phyloP scores from a whole-genome alignment of 2,329 filamentous ascomycete species.

The Epichloe gansuensis region DNA sequence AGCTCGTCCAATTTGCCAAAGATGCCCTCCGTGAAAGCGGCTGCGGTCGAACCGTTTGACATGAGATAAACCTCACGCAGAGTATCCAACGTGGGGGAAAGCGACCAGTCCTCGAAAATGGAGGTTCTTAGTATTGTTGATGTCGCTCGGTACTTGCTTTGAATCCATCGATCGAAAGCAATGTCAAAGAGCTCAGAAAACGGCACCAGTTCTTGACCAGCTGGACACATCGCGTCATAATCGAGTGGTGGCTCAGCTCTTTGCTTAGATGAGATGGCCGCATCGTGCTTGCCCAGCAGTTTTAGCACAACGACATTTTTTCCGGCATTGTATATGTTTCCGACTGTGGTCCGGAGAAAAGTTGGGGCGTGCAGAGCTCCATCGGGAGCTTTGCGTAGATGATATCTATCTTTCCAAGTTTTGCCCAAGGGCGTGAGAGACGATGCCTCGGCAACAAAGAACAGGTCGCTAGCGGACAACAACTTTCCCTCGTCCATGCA shows the following conservation, averaged over 20 bases:
- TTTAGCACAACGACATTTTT: slow-evolving; percentile 82
- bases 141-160: slow-evolving; percentile 58
- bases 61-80: slow-evolving; percentile 66
- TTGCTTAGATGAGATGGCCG: slow-evolving; percentile 16
- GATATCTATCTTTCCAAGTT: slow-evolving; percentile 67
- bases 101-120: slow-evolving; percentile 55
- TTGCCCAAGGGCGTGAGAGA: slow-evolving; percentile 45
- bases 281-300: slow-evolving; percentile 45
- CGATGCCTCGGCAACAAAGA: slow-evolving; percentile 57
- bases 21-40: slow-evolving; percentile 52
- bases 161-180: slow-evolving; percentile 64
- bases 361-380: slow-evolving; percentile 54
- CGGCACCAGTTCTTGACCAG: slow-evolving; percentile 39
- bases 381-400: slow-evolving; percentile 46
- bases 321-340: slow-evolving; percentile 71
- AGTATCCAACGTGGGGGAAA: slow-evolving; percentile 51
- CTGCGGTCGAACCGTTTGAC: slow-evolving; percentile 55
- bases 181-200: slow-evolving; percentile 63
- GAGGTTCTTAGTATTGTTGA: slow-evolving; percentile 51
- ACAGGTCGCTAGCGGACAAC: slow-evolving; percentile 49
- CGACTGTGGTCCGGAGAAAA: slow-evolving; percentile 58
- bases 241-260: slow-evolving; percentile 36
- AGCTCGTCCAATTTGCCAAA: slow-evolving; percentile 62
- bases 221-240: slow-evolving; percentile 42
- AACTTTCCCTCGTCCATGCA: slow-evolving; percentile 81